Conservation (phyloP, 768 basidiomycete species). For the Cyathus striatus region DNA sequence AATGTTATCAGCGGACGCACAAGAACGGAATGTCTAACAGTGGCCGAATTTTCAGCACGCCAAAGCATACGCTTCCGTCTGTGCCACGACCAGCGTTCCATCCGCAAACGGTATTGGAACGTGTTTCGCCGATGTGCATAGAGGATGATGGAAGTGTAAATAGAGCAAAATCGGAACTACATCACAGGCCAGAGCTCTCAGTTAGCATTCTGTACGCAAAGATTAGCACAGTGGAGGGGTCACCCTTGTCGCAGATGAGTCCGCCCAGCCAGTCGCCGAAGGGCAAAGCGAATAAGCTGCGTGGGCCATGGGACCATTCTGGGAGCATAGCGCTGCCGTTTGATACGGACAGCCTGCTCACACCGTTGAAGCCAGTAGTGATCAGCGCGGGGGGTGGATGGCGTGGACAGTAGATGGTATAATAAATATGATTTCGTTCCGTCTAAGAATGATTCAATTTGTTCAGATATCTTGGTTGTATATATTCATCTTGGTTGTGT, state of each 20-base stretch:
- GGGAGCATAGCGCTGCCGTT: slow-evolving; percentile 34
- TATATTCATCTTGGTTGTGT: too few species aligned
- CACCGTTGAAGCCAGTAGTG: slow-evolving; percentile 41
- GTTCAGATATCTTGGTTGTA: too few species aligned
- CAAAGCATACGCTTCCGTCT: slow-evolving; percentile 66
- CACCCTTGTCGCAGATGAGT: slow-evolving; percentile 5
- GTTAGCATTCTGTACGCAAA: slow-evolving; percentile 9
- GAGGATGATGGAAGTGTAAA: too few species aligned
- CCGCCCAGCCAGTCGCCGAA: background rate
- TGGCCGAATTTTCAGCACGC: slow-evolving; percentile 26
- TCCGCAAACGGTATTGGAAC: slow-evolving; percentile 12
- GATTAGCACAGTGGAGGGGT: slow-evolving; percentile 4
- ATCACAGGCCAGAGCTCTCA: background rate
- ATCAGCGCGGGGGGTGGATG: slow-evolving; percentile 11
- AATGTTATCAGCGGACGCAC: slow-evolving; percentile 8
- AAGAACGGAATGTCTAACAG: slow-evolving; percentile 1
- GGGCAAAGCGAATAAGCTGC: slow-evolving; percentile 12
- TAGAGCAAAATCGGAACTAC: background rate
- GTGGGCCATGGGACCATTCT: slow-evolving; percentile 61
- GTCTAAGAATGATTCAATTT: too few species aligned
- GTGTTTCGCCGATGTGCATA: too few species aligned
- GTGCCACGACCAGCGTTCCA: slow-evolving; percentile 51
- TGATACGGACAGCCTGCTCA: slow-evolving; percentile 42
- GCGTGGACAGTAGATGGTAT: background rate
- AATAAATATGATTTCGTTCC: too few species aligned